Base-by-base conservation (phyloP, 1,284 basidiomycete genomes). In the Hypsizygus ulmarius region DNA sequence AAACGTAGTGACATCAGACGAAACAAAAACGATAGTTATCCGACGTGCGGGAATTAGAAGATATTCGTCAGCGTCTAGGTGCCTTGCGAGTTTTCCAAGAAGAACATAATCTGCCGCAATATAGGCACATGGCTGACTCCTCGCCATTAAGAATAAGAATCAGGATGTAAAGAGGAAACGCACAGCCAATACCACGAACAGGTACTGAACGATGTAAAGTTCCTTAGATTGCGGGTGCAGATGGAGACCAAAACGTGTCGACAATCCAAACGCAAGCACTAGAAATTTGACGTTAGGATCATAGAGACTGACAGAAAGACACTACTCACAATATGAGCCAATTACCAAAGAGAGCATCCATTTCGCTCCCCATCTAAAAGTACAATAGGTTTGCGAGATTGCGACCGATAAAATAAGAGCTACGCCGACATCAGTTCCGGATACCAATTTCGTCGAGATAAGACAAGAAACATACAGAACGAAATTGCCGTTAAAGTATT, bases 51-150 rank as follows among this genome's bases (percentile, higher is more conserved):
- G 67, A 34, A 87, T 68, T 32, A 82, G 62, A n/a, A 87, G 65
- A 53, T 84, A 74, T 29, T 71, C 50, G 47, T 75, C 70, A 40
- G 72, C 75, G 39, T 71, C 61, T 2, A 87, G 63, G 59, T 79
- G 71, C 18, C 64, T 65, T 9, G 81, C 78, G 12, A 90, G 62
- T 19, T 79, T 75, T 3, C 85, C 84, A 8, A 88, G 72, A 5
- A 87, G 68, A 49, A 87, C 72, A 55, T 89, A 89, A 59, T 85
- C 77, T 19, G 82, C 79, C 6, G 86, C 86, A 48, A 89, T 81
- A 68, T 88, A 88, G n/a, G 83, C 84, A 55, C 87, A 88, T 8
- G 87, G 84, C 74, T 78, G 32, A 9, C 45, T 19, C 12, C 30
- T 19, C 25, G n/a, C 49, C 7, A 37, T 33, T 10, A 47, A 27